Percentiles rank a stretch among this genome's conserved stretches.
Conservation (phyloP, 139 green algal genomes). For the Auxenochlorella pyrenoidosa region DNA sequence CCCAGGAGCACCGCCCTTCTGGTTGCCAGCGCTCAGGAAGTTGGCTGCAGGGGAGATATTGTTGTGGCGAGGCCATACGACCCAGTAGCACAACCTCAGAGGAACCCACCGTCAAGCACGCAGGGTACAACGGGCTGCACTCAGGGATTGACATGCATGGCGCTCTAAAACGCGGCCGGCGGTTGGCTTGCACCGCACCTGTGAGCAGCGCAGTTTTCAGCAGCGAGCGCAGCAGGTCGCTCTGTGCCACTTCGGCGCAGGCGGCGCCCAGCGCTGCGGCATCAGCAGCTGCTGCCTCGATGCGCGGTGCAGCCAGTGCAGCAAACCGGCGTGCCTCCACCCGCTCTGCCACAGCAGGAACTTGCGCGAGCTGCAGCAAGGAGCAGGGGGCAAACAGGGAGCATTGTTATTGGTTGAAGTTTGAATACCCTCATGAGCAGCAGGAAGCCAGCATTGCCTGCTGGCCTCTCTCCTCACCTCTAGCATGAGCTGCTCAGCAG, state of each 20-base stretch:
- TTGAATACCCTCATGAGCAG: too few species aligned
- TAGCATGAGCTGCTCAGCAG: constrained; percentile 61
- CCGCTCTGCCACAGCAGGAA: background rate
- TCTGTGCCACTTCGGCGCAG: constrained; percentile 54
- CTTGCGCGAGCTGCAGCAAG: background rate
- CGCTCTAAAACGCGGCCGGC: background rate
- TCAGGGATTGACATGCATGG: too few species aligned
- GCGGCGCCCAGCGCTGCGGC: constrained; percentile 35
- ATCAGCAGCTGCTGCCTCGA: background rate
- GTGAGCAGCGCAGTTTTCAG: constrained; percentile 16
- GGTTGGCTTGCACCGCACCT: background rate
- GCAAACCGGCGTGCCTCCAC: constrained; percentile 28
- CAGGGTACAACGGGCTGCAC: too few species aligned
- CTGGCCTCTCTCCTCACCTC: constrained; percentile 41
- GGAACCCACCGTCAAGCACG: too few species aligned
- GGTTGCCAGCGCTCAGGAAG: constrained; percentile 67
- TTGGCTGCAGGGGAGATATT: constrained; percentile 46
- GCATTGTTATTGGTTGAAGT: too few species aligned
- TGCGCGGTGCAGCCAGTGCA: background rate
- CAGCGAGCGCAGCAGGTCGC: constrained; percentile 47
- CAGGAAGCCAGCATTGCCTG: background rate
- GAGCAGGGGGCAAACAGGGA: background rate
- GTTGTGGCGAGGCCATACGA: too few species aligned
- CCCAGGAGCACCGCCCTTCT: constrained; percentile 42
- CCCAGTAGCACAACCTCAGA: background rate